Percentiles rank a stretch among this genome's conserved stretches.
Evolutionary conservation across 23 red algal species (phyloP).

Genomic region (Gracilariopsis chorda): DNA sequence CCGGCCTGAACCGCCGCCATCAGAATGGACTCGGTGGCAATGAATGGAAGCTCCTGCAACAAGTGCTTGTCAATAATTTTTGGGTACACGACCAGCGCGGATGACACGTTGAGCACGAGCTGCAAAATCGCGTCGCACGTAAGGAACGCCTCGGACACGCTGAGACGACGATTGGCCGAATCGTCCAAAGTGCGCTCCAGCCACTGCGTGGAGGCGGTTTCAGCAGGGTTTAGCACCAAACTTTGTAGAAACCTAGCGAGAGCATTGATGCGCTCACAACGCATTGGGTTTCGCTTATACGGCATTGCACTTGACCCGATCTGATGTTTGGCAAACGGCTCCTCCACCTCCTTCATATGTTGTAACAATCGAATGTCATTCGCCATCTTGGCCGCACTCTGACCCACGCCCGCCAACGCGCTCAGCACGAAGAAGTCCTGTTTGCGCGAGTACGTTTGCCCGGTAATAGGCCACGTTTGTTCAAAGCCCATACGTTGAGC

Average conservation of each 20-base stretch:
- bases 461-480: constrained; percentile 66
- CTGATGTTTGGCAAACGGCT: constrained; percentile 88
- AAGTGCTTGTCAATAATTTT: constrained; percentile 78
- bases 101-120: constrained; percentile 82
- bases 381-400: constrained; percentile 92
- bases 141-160: constrained; percentile 82
- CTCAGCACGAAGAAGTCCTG: constrained; percentile 88
- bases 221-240: constrained; percentile 82
- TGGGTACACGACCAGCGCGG: constrained; percentile 82
- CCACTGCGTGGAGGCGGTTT: constrained; percentile 93
- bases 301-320: constrained; percentile 91
- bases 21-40: constrained; percentile 89
- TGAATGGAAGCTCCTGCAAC: constrained; percentile 87
- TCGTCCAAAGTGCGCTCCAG: constrained; percentile 91
- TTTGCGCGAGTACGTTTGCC: constrained; percentile 92
- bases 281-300: constrained; percentile 97
- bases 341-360: constrained; percentile 98
- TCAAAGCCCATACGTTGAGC: constrained; percentile 75
- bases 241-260: constrained; percentile 85
- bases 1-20: constrained; percentile 84
- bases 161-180: constrained; percentile 85
- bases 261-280: constrained; percentile 85
- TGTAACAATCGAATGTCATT: constrained; percentile 89
- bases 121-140: constrained; percentile 80
- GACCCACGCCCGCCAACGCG: constrained; percentile 83